Conservation (phyloP, 2,329 filamentous ascomycete species). For the Cryoendolithus antarcticus region DNA sequence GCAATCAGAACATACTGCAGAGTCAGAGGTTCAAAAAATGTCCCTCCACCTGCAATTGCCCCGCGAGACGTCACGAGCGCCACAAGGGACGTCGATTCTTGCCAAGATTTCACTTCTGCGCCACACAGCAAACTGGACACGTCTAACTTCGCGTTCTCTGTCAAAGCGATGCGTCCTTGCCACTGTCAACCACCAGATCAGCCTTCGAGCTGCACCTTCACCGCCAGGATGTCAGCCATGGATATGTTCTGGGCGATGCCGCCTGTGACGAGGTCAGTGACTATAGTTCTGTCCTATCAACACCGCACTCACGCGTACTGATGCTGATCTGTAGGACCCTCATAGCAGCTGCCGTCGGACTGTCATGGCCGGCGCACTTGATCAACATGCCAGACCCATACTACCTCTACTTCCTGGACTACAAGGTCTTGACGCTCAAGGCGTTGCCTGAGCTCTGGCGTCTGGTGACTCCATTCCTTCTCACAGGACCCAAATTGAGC, state of each 20-base stretch:
- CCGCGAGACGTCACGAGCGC: no score
- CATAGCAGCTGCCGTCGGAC: constrained; percentile 49
- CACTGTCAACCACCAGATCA: no score
- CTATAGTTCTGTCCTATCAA: constrained; percentile 1
- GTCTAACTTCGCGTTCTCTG: no score
- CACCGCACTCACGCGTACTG: constrained; percentile 15
- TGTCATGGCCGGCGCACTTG: constrained; percentile 50
- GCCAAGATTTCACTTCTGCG: no score
- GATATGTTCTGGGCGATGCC: constrained; percentile 49
- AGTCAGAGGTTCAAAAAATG: no score
- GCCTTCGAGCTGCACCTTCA: no score
- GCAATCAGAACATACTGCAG: no score
- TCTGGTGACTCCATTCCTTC: constrained; percentile 44
- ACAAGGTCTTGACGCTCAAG: constrained; percentile 34
- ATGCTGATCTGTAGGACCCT: constrained; percentile 52
- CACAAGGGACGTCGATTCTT: no score
- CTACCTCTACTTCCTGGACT: constrained; percentile 43
- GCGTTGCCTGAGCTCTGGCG: constrained; percentile 50
- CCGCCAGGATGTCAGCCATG: constrained; percentile 11
- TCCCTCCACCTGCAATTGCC: no score
- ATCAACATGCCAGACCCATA: constrained; percentile 35
- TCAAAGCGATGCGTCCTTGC: no score
- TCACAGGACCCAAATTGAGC: constrained; percentile 42
- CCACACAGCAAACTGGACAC: no score
- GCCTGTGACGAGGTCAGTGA: constrained; percentile 51